Conservation (phyloP, 768 basidiomycete genomes). For the Boletus sp. region DNA sequence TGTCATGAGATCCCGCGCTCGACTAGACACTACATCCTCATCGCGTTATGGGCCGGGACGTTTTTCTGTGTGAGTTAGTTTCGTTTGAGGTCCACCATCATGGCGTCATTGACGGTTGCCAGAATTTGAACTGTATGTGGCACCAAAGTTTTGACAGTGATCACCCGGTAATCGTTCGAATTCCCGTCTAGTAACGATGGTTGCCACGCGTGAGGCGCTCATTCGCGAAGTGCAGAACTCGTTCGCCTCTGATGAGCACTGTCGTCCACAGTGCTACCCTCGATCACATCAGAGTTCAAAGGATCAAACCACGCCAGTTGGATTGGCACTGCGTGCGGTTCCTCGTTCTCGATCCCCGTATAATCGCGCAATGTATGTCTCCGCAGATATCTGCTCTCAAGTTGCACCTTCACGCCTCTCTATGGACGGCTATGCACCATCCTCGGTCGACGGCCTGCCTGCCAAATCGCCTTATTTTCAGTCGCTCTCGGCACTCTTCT, state of each 20-base stretch:
- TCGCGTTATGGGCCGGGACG: constrained; percentile 63
- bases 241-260: background rate
- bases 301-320: constrained; percentile 26
- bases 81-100: no score
- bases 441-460: constrained; percentile 12
- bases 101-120: background rate
- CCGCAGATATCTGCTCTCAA: constrained; percentile 14
- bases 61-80: constrained; percentile 59
- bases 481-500: constrained; percentile 12
- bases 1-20: constrained; percentile 58
- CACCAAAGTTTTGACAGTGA: background rate
- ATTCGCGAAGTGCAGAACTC: no score
- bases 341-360: background rate
- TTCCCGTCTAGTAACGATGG: constrained; percentile 16
- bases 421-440: constrained; percentile 19
- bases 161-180: background rate
- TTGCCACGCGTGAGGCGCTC: constrained; percentile 16
- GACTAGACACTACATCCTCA: constrained; percentile 58
- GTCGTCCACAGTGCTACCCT: constrained; percentile 5
- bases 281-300: constrained; percentile 23
- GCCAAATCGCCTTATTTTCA: constrained; percentile 12
- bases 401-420: constrained; percentile 18
- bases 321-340: constrained; percentile 25
- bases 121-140: constrained; percentile 16
- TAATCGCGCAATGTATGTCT: background rate